Evolutionary conservation across 1,139 yeast genomes (phyloP).

Genomic region (Waltiozyma sp.): DNA sequence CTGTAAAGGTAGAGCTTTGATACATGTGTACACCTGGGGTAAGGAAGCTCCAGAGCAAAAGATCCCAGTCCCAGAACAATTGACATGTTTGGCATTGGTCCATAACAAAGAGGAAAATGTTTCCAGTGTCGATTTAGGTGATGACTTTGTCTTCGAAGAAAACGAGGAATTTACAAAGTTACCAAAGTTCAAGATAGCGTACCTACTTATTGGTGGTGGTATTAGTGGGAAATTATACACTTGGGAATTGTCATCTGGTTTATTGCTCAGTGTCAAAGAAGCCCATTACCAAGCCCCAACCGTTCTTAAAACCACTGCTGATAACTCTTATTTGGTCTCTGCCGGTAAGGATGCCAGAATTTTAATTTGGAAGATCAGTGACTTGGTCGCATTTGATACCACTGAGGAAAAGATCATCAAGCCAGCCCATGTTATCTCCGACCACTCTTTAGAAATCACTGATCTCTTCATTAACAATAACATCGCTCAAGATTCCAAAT

Average conservation of each 20-base stretch:
- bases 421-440: slow-evolving; percentile 45
- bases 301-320: slow-evolving; percentile 43
- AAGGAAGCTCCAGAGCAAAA: slow-evolving; percentile 79
- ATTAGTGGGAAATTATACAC: slow-evolving; percentile 62
- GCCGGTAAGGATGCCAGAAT: slow-evolving; percentile 80
- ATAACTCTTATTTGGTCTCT: slow-evolving; percentile 61
- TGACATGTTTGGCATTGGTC: slow-evolving; percentile 45
- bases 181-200: slow-evolving; percentile 39
- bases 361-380: slow-evolving; percentile 61
- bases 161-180: slow-evolving; percentile 12
- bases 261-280: slow-evolving; percentile 59
- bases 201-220: slow-evolving; percentile 67
- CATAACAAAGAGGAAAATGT: slow-evolving; percentile 22
- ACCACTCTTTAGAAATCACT: slow-evolving; percentile 68
- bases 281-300: slow-evolving; percentile 78
- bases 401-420: slow-evolving; percentile 25
- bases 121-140: slow-evolving; percentile 17
- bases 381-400: slow-evolving; percentile 35
- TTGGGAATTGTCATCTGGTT: slow-evolving; percentile 83
- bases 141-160: slow-evolving; percentile 5
- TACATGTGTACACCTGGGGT: slow-evolving; percentile 64
- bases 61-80: slow-evolving; percentile 75
- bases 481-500: slow-evolving; percentile 43
- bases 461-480: slow-evolving; percentile 48
- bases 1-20: slow-evolving; percentile 56